Evolutionary conservation across 2,329 filamentous ascomycete genomes (phyloP).

Genomic region (Colletotrichum sp.): DNA sequence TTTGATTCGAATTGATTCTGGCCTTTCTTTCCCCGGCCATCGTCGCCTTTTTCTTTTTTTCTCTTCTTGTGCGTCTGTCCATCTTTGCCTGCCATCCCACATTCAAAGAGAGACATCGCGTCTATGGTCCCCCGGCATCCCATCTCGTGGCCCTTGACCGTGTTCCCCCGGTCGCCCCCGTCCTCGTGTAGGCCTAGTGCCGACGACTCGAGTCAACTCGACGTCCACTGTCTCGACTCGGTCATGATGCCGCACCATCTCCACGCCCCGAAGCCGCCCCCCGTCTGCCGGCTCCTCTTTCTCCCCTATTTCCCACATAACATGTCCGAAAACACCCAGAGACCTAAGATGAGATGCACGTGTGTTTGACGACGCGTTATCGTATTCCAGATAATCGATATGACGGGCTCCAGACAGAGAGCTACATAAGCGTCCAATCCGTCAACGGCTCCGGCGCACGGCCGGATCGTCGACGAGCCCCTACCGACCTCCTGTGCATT

Average conservation of each 20-base stretch:
- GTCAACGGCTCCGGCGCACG: slow-evolving; percentile 15
- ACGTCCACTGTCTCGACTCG: slow-evolving; percentile 2
- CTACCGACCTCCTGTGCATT: neutral
- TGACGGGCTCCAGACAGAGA: slow-evolving; percentile 6
- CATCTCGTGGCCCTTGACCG: neutral
- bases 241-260: slow-evolving; percentile 8
- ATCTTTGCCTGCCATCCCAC: neutral
- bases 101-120: neutral
- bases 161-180: neutral
- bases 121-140: neutral
- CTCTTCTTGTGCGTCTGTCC: neutral
- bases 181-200: neutral
- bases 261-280: slow-evolving; percentile 8
- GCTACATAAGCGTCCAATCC: slow-evolving; percentile 12
- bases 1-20: neutral
- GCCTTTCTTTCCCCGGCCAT: neutral
- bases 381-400: slow-evolving; percentile 8
- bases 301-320: slow-evolving; percentile 10
- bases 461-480: slow-evolving; percentile 3
- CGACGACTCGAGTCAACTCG: slow-evolving; percentile 1
- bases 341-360: slow-evolving; percentile 15
- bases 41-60: neutral
- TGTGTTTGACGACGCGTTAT: neutral
- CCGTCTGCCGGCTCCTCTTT: neutral
- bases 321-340: neutral